Evolutionary conservation across 441 rosid genomes (phyloP).

Genomic region (Populus hybrid): DNA sequence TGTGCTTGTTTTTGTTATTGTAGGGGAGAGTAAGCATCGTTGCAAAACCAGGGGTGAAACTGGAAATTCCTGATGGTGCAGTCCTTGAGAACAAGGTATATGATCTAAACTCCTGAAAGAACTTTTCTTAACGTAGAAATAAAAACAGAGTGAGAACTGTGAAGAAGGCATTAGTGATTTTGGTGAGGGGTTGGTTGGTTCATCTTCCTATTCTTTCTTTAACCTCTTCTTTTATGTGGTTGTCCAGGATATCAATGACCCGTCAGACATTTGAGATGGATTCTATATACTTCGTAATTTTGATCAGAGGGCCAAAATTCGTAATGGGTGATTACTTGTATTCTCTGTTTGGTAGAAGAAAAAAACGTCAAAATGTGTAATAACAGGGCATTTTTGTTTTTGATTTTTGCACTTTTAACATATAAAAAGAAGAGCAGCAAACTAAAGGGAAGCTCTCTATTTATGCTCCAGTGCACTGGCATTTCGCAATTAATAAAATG

Average conservation of each 20-base stretch:
- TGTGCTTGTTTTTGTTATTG: constrained; percentile 4
- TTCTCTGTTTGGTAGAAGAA: not conserved
- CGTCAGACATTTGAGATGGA: constrained; percentile 29
- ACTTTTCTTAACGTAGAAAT: not conserved
- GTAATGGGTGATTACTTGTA: not conserved
- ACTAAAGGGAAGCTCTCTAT: not conserved
- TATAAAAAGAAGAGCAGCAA: not conserved
- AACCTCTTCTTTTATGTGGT: not conserved
- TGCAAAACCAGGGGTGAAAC: constrained; percentile 58
- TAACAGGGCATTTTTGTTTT: not conserved
- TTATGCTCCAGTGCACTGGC: not conserved
- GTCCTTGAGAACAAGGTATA: constrained; percentile 69
- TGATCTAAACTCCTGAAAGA: not conserved
- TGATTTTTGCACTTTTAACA: not conserved
- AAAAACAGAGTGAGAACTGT: not conserved
- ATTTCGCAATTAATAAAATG: not conserved
- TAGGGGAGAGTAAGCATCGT: constrained; percentile 71
- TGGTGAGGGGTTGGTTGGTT: not conserved
- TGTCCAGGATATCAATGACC: constrained; percentile 38
- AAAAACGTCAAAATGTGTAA: not conserved
- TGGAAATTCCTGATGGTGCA: constrained; percentile 69
- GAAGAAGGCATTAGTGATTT: not conserved
- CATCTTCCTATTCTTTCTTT: not conserved
- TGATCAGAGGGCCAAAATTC: not conserved
- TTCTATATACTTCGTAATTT: not conserved